Evolutionary conservation across 441 rosid species (phyloP).

Genomic region (Eutrema salsugineum): DNA sequence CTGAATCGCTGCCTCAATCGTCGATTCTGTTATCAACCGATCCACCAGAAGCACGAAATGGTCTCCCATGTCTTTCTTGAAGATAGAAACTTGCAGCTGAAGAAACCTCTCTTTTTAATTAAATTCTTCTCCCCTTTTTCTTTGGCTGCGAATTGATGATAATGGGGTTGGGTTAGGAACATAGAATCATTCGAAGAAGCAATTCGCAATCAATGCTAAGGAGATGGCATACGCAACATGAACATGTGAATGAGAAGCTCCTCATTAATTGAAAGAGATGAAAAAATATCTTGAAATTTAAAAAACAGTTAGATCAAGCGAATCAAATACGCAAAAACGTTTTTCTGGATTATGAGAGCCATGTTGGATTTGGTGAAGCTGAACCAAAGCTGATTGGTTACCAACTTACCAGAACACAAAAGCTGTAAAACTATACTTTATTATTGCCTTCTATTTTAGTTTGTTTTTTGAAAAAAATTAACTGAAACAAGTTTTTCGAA

Average conservation of each 20-base stretch:
- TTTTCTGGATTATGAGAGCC: background rate
- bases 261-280: background rate
- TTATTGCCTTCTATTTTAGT: background rate
- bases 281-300: background rate
- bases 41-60: constrained; percentile 91
- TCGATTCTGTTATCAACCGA: constrained; percentile 86
- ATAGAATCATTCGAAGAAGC: constrained; percentile 4
- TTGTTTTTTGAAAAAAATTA: background rate
- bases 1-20: constrained; percentile 82
- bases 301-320: background rate
- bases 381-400: constrained; percentile 16
- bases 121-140: constrained; percentile 24
- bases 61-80: constrained; percentile 64
- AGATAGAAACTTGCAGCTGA: constrained; percentile 13
- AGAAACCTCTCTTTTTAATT: background rate
- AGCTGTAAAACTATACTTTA: background rate
- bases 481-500: background rate
- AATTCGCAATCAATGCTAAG: background rate
- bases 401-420: constrained; percentile 16
- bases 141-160: constrained; percentile 32
- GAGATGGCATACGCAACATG: constrained; percentile 12
- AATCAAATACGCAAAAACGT: background rate
- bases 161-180: constrained; percentile 20
- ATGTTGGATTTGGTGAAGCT: constrained; percentile 18
- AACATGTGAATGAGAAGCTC: constrained; percentile 18